These are phyloP conservation scores for Saccharomycopsis phalli DNA, from an alignment of 1,139 yeast genomes.

Conservation along the genomic window DNA sequence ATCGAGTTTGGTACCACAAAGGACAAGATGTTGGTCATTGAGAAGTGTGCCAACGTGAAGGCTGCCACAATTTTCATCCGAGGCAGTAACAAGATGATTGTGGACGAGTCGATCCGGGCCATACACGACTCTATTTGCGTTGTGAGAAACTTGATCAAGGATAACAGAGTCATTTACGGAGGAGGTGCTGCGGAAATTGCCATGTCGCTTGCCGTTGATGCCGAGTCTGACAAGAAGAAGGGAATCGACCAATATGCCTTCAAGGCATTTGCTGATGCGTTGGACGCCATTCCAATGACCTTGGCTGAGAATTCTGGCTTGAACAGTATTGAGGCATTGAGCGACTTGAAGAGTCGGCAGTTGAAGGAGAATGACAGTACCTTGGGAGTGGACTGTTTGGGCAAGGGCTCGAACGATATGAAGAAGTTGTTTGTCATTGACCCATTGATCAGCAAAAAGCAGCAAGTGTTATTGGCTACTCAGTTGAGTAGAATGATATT, in stretches of 20 bases:
- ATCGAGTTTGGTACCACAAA: constrained; percentile 93
- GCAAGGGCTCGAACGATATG: constrained; percentile 84
- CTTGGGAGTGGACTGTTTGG: constrained; percentile 91
- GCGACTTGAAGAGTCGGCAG: constrained; percentile 78
- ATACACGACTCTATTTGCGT: constrained; percentile 95
- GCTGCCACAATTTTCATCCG: constrained; percentile 92
- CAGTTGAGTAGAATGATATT: constrained; percentile 96
- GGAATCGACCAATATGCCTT: constrained; percentile 98
- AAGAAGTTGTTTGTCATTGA: constrained; percentile 90
- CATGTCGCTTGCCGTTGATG: constrained; percentile 84
- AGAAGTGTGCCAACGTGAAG: constrained; percentile 77
- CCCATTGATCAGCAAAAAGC: constrained; percentile 94
- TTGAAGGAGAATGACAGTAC: constrained; percentile 60
- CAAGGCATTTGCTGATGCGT: constrained; percentile 86
- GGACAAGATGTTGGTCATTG: constrained; percentile 81
- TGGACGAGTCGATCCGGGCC: constrained; percentile 94
- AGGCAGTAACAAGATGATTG: constrained; percentile 96
- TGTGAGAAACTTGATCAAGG: constrained; percentile 88
- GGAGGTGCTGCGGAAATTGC: constrained; percentile 98
- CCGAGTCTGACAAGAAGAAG: constrained; percentile 84
- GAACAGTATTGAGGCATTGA: constrained; percentile 84
- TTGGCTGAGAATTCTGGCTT: constrained; percentile 95
- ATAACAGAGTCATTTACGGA: constrained; percentile 91
- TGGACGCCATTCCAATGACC: constrained; percentile 89
- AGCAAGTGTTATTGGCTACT: constrained; percentile 89